phyloP scores from a whole-genome alignment of 179 eudicot species.

The Drosera spatulata region DNA sequence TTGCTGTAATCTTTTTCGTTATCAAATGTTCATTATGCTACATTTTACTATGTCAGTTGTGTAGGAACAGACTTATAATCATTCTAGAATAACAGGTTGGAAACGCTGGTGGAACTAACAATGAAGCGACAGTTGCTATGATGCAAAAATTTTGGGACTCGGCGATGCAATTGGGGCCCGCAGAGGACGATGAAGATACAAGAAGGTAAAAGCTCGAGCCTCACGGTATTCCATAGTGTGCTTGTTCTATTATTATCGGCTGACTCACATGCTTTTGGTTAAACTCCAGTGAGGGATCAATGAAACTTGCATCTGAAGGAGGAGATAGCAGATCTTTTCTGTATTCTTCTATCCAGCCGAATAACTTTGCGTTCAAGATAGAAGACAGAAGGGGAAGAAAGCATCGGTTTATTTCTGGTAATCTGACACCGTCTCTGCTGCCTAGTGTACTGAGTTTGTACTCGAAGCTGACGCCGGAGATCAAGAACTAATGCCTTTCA shows the following conservation, averaged over 20 bases:
- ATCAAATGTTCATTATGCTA: neutral
- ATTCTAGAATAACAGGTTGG: constrained; percentile 22
- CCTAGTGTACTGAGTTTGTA: no score
- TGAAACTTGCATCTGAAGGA: constrained; percentile 68
- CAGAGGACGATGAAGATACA: constrained; percentile 73
- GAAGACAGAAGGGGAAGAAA: constrained; percentile 82
- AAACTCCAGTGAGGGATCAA: constrained; percentile 57
- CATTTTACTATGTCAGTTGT: neutral
- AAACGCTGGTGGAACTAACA: constrained; percentile 48
- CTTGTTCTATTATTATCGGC: neutral
- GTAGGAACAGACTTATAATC: neutral
- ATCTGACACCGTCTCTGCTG: constrained; percentile 6
- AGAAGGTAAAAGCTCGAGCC: constrained; percentile 39
- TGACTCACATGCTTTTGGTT: constrained; percentile 4
- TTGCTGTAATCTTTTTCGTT: neutral
- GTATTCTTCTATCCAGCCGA: constrained; percentile 27
- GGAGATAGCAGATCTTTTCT: constrained; percentile 49
- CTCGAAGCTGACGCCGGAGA: no score
- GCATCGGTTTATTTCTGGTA: constrained; percentile 92
- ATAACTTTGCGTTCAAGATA: constrained; percentile 72
- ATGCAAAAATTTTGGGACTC: constrained; percentile 98
- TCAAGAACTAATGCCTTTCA: no score
- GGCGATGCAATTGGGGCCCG: constrained; percentile 57
- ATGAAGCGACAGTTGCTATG: constrained; percentile 60
- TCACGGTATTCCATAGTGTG: neutral